Evolutionary conservation across 1,284 basidiomycete genomes (phyloP), one percentile per base, ranked within the genome.

Genomic region (Peniophora sp.): DNA sequence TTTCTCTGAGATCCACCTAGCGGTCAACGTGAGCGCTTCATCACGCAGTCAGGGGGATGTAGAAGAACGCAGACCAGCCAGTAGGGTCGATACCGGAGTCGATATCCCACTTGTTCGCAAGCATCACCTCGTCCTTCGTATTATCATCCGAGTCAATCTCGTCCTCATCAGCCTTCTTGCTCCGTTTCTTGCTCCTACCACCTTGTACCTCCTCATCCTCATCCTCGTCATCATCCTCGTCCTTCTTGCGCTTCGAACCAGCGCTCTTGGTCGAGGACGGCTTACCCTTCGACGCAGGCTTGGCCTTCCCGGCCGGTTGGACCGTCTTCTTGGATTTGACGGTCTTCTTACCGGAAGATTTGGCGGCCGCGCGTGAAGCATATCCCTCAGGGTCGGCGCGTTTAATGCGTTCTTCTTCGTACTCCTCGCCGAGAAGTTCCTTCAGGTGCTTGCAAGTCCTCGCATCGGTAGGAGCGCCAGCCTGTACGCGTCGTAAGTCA

Each of bases 401-500:
- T 51, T 72, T 70, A 34, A 78, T 45, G 11, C 79, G 73, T 0
- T 73, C 77, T 22, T 64, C 63, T 60, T 83, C 80, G 62, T 83
- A 84, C 39, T 67, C 68, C 11, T 80, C 78, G 2, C 83, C 82
- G 14, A 85, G 69, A 14, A 83, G 62, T 1, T 71, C 62, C 51
- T 73, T 73, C 41, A 85, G 67, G 58, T 85, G 82, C 55, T 83
- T 79, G 68, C 83, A 85, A 2, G 76, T 74, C 17, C 81, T 77
- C 1, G 74, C 75, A 57, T 79, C 76, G 41, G 76, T 69, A 6
- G 77, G 74, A 16, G 60, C 62, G 12, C 74, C 72, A 22, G 66
- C 65, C 71, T 76, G 51, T 27, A 44, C 1, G 54, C 6, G 27
- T 32, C 6, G 27, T 32, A 6, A 32, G 27, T 32, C n/a, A n/a